phyloP scores from a whole-genome alignment of 2,329 filamentous ascomycete species.

The Alternaria alternata region DNA sequence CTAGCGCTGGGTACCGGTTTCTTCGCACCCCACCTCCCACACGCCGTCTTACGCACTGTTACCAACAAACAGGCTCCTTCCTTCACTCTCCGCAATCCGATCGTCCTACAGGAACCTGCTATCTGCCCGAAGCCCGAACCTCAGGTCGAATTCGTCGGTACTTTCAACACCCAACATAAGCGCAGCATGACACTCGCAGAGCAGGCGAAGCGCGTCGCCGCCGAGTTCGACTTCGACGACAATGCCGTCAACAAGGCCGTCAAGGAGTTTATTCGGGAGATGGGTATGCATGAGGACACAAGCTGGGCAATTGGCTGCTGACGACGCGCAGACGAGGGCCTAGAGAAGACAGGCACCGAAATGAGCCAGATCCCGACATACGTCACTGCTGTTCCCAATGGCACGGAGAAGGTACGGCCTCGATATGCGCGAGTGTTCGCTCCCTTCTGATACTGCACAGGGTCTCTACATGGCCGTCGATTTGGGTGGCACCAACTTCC shows the following conservation, averaged over 20 bases:
- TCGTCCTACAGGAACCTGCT: conserved; percentile 35
- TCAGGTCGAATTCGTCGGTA: conserved; percentile 40
- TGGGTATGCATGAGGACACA: conserved; percentile 62
- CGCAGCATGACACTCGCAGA: conserved; percentile 64
- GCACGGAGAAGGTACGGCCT: conserved; percentile 91
- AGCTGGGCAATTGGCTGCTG: conserved; percentile 16
- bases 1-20: conserved; percentile 47
- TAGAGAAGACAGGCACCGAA: conserved; percentile 78
- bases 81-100: conserved; percentile 36
- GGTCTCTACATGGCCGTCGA: conserved; percentile 96
- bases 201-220: conserved; percentile 81
- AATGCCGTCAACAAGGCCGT: conserved; percentile 82
- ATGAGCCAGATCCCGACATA: conserved; percentile 97
- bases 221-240: conserved; percentile 84
- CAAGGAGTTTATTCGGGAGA: conserved; percentile 84
- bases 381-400: conserved; percentile 94
- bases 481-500: conserved; percentile 97
- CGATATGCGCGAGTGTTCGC: conserved; percentile 56
- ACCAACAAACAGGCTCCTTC: conserved; percentile 31
- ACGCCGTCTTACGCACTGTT: conserved; percentile 40
- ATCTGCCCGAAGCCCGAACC: conserved; percentile 41
- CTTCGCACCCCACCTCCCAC: conserved; percentile 48
- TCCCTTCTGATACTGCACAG: conserved; percentile 55
- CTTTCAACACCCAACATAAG: conserved; percentile 46
- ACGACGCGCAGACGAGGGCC: conserved; percentile 72